Conservation (phyloP, 2,329 filamentous ascomycete genomes). For the Alternaria sp. region DNA sequence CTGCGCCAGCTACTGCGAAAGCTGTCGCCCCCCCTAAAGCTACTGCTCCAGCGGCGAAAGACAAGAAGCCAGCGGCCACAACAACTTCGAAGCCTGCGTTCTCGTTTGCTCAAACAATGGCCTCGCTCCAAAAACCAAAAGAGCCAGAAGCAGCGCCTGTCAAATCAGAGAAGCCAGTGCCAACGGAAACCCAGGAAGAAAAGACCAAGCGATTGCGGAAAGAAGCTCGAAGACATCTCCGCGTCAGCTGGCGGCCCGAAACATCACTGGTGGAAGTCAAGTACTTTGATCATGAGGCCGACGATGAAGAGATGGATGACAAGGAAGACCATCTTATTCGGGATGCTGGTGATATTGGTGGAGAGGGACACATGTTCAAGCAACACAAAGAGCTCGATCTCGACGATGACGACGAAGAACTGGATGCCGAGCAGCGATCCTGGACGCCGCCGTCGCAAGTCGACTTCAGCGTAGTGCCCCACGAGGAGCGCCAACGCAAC, state of each 20-base stretch:
- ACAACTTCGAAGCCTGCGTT: slow-evolving; percentile 45
- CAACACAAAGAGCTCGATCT: slow-evolving; percentile 71
- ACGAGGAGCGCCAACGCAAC: slow-evolving; percentile 55
- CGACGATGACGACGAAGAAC: slow-evolving; percentile 67
- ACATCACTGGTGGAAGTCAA: slow-evolving; percentile 71
- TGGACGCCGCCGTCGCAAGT: slow-evolving; percentile 50
- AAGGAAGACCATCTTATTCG: slow-evolving; percentile 72
- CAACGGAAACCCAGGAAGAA: slow-evolving; percentile 72
- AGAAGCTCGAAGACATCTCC: slow-evolving; percentile 73
- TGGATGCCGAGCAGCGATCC: slow-evolving; percentile 44
- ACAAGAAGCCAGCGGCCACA: slow-evolving; percentile 40
- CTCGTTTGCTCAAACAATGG: slow-evolving; percentile 54
- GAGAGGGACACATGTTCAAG: slow-evolving; percentile 65
- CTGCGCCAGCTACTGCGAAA: slow-evolving; percentile 36
- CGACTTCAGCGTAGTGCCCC: slow-evolving; percentile 55
- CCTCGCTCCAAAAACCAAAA: slow-evolving; percentile 62
- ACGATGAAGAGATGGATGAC: slow-evolving; percentile 68
- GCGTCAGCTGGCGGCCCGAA: slow-evolving; percentile 75
- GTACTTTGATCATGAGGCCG: slow-evolving; percentile 75
- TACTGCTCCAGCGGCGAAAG: slow-evolving; percentile 31
- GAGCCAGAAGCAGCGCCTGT: slow-evolving; percentile 56
- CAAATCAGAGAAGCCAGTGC: slow-evolving; percentile 62
- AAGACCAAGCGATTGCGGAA: slow-evolving; percentile 73
- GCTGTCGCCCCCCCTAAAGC: slow-evolving; percentile 39
- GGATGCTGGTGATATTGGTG: slow-evolving; percentile 76